Percentiles rank a stretch among this genome's conserved stretches.
These are phyloP conservation scores for Paramecium sonneborni DNA, from an alignment of 73 alveolate genomes.

Conservation along the genomic window DNA sequence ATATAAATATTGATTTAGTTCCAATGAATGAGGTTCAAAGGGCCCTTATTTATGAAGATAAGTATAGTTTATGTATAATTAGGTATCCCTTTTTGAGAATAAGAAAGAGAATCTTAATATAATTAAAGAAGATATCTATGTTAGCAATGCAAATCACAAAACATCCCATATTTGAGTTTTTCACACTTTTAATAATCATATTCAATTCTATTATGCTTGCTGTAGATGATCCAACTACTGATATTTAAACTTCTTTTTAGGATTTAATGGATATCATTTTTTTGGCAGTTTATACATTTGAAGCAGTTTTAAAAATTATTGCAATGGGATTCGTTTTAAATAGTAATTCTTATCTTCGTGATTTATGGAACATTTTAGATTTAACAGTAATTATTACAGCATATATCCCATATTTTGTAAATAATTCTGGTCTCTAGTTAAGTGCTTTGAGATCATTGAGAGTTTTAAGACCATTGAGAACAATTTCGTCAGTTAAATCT, in stretches of 20 bases:
- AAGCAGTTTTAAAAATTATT: conserved; percentile 62
- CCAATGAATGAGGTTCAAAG: conserved; percentile 15
- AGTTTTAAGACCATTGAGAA: conserved; percentile 95
- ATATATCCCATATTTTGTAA: conserved; percentile 70
- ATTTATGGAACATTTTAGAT: conserved; percentile 80
- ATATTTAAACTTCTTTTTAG: neutral
- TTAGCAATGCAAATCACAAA: neutral
- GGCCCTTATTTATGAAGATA: conserved; percentile 3
- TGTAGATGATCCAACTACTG: conserved; percentile 79
- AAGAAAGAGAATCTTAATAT: neutral
- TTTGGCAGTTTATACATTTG: conserved; percentile 58
- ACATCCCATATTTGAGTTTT: conserved; percentile 45
- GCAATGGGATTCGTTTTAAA: conserved; percentile 64
- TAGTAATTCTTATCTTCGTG: conserved; percentile 73
- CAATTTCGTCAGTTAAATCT: conserved; percentile 93
- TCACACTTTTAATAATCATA: conserved; percentile 40
- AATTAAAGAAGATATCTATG: neutral
- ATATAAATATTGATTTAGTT: neutral
- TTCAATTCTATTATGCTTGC: conserved; percentile 80
- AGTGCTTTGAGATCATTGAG: conserved; percentile 94
- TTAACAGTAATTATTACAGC: conserved; percentile 74
- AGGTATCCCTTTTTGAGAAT: neutral
- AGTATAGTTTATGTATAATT: neutral
- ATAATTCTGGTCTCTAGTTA: conserved; percentile 69
- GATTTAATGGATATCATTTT: conserved; percentile 26